Base-by-base conservation (phyloP, 352 stramenopile genomes). In the Globisporangium paroecandrum region DNA sequence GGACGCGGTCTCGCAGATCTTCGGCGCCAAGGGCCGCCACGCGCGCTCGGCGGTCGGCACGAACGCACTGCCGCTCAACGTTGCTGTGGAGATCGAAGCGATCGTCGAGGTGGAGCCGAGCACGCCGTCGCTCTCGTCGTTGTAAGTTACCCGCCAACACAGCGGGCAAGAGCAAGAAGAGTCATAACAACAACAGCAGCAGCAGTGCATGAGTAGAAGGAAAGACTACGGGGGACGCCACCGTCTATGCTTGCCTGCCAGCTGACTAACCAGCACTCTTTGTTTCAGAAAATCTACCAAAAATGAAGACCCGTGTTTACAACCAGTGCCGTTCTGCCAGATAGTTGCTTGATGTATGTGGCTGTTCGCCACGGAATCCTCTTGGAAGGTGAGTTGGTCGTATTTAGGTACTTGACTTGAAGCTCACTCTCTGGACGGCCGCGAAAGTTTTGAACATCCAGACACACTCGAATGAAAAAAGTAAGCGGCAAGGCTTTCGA, bases 41-140 rank as follows among this genome's bases (percentile, higher is more conserved):
- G 86, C 93, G 29, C 80, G 96, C 58, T 98, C 88, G 69, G 96
- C 96, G 8, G 88, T 99, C 49, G 96, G 95, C 59, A 98, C 91
- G 6, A 98, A 96, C 69, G 90, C 92, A 20, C 73, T 99, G 34
- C 95, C 96, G 4, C 67, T 99, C 20, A 95, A 97, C 71, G 89
- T 98, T 22, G 85, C 90, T 36, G 94, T 98, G 1, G 96, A 99
- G 81, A 91, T 99, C 41, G 96, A 99, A 81, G 89, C 90, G 43
- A 95, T 99, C 65, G 80, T 98, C 20, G 90, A 98, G 74, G 73
- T 98, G 36, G 81, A 97, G 1, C 59, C 73, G 7, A 65, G 27
- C 5, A 60, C 70, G 2, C 70, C 65, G 10, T 78, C 75, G 55
- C 68, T 68, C 27, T 70, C 69, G 65, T 36, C 65, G 41, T 51